Evolutionary conservation across 2,329 filamentous ascomycete genomes (phyloP), one percentile per base, ranked within the genome.

Genomic region (Blastomyces emzantsi): DNA sequence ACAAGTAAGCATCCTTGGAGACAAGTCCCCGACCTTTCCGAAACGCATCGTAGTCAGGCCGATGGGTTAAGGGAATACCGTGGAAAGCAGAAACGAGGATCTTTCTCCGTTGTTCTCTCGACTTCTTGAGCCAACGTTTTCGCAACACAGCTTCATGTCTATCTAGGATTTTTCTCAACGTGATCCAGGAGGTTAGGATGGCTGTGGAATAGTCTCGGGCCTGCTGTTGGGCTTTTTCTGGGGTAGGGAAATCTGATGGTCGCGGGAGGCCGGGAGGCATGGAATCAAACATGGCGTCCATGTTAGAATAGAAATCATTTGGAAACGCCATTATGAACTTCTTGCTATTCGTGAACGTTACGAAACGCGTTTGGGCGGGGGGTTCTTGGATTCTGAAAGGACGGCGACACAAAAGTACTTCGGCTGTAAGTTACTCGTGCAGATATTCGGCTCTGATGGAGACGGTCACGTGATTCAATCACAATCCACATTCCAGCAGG

Each of bases 111-210:
- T 84, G 80, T n/a, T 72, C 62, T 25, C 73, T 75, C 2, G 74
- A 78, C 72, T 84, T 85, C 67, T 85, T 85, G 4, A 68, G 66
- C 83, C 83, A 86, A 54, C 82, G 77, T 65, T 78, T 82, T 62
- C 78, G 78, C 7, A 85, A 78, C 0, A 75, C 78, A 1, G 70
- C 71, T 69, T 86, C 82, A 61, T 84, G 80, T 5, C 82, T 76
- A 54, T 77, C 72, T 2, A 85, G 65, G 4, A 83, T 80, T 1
- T 71, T 70, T 9, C 71, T 72, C 8, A 83, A 69, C 3, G 45
- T 62, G 5, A 70, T 66, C 69, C 75, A 79, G 62, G 69, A 64
- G 9, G 64, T 65, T 64, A 78, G 76, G 43, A 81, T 75, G 3
- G 64, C 56, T 6, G 43, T 41, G 36, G 57, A 62, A 22, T 60